Percentiles rank a stretch among this genome's conserved stretches.
Conservation (phyloP, 148 eudicot species). For the Rhododendron williamsianum region DNA sequence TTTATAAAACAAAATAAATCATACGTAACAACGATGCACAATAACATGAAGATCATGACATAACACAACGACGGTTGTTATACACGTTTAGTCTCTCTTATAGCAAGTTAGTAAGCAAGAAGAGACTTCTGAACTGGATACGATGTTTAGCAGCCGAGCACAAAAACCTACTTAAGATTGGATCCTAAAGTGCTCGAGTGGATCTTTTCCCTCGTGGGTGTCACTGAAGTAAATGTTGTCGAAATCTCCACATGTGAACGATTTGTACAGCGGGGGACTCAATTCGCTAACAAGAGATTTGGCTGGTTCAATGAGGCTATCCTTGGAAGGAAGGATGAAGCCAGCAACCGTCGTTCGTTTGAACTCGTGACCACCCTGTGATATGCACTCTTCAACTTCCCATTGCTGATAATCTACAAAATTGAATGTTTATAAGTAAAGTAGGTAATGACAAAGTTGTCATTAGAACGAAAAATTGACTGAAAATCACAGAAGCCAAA, state of each 20-base stretch:
- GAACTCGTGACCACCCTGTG: neutral
- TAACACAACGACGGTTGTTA: neutral
- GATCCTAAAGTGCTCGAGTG: neutral
- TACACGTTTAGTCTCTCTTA: neutral
- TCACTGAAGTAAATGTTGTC: neutral
- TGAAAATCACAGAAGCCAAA: too few species aligned
- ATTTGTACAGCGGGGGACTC: constrained; percentile 2
- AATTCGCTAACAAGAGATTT: neutral
- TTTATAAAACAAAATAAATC: too few species aligned
- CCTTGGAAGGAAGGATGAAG: neutral
- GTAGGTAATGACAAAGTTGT: constrained; percentile 7
- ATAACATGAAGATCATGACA: neutral
- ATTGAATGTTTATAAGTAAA: neutral
- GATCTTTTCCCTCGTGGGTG: neutral
- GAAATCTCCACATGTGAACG: neutral
- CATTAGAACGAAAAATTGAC: neutral
- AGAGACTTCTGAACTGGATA: neutral
- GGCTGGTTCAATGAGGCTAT: neutral
- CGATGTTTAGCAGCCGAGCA: neutral
- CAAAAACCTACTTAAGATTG: neutral
- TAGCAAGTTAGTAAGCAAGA: neutral
- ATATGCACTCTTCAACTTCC: constrained; percentile 10
- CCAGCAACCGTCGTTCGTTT: neutral
- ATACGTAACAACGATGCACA: neutral
- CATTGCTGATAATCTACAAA: constrained; percentile 8